Conservation (phyloP, 306 rosid genomes). For the Coriaria nepalensis region DNA sequence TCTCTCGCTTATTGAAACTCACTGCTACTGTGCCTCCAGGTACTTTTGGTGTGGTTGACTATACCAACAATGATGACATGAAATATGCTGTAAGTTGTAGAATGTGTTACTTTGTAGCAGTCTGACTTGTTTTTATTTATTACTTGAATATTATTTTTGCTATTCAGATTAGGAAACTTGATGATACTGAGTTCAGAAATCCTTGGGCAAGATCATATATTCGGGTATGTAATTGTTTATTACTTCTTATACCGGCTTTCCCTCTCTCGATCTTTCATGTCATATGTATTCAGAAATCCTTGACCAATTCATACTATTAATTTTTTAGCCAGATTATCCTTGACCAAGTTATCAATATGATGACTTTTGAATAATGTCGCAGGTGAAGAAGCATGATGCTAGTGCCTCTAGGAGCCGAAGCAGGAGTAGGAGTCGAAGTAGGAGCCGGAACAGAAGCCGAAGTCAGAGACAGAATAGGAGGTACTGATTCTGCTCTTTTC, state of each 20-base stretch:
- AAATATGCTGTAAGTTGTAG: slow-evolving; percentile 82
- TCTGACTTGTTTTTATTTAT: too few species aligned
- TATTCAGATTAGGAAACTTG: slow-evolving; percentile 68
- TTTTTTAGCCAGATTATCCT: too few species aligned
- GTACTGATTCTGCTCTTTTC: slow-evolving; percentile 18
- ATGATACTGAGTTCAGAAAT: slow-evolving; percentile 92
- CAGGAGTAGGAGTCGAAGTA: slow-evolving; percentile 64
- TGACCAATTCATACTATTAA: too few species aligned
- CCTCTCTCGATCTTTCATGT: too few species aligned
- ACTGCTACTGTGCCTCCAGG: slow-evolving; percentile 32
- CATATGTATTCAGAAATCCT: too few species aligned
- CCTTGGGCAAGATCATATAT: slow-evolving; percentile 94
- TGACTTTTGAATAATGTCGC: slow-evolving; percentile 13
- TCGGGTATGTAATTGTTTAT: slow-evolving; percentile 33
- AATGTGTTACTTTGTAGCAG: too few species aligned
- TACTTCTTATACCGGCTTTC: too few species aligned
- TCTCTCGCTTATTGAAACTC: too few species aligned
- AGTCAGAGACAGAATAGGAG: slow-evolving; percentile 59
- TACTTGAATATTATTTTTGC: not conserved
- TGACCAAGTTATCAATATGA: not conserved
- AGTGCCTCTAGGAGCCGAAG: slow-evolving; percentile 83
- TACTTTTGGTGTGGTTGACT: slow-evolving; percentile 86
- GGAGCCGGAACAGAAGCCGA: slow-evolving; percentile 49
- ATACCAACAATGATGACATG: slow-evolving; percentile 90
- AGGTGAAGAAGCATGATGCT: slow-evolving; percentile 71